These are phyloP conservation scores for Nigrograna mackinnonii DNA, from an alignment of 2,329 filamentous ascomycete genomes.

Conservation along the genomic window DNA sequence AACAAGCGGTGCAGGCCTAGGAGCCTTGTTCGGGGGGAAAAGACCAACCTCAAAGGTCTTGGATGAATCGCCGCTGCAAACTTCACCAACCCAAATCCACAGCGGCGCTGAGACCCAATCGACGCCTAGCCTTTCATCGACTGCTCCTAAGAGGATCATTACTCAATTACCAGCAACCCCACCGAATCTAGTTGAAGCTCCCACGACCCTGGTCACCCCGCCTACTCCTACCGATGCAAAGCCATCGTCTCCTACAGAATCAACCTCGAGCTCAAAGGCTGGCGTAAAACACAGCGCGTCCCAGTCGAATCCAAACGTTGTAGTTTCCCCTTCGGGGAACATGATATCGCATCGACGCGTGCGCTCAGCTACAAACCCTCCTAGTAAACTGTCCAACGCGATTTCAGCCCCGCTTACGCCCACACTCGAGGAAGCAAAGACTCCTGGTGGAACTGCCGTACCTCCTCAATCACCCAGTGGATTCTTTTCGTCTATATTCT, in stretches of 20 bases:
- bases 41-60: conserved; percentile 32
- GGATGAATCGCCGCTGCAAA: conserved; percentile 25
- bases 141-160: conserved; percentile 37
- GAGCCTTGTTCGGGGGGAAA: conserved; percentile 46
- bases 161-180: conserved; percentile 47
- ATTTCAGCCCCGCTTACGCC: conserved; percentile 70
- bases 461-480: conserved; percentile 55
- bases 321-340: conserved; percentile 66
- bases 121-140: conserved; percentile 23
- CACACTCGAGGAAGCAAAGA: conserved; percentile 70
- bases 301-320: conserved; percentile 54
- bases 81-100: conserved; percentile 35
- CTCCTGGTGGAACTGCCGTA: conserved; percentile 58
- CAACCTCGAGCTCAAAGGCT: conserved; percentile 23
- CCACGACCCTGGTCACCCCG: conserved; percentile 65
- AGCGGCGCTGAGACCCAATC: conserved; percentile 34
- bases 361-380: conserved; percentile 61
- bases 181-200: conserved; percentile 46
- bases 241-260: conserved; percentile 35
- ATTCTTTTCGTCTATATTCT: conserved; percentile 94
- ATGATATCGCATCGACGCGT: conserved; percentile 74
- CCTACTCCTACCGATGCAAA: conserved; percentile 62
- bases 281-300: conserved; percentile 28
- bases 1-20: conserved; percentile 48
- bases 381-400: conserved; percentile 87